A percentile compares a stretch with the other conserved stretches of the same genome.
Evolutionary conservation across 140 eudicot species (phyloP).

Genomic region (Stevia rebaudiana): DNA sequence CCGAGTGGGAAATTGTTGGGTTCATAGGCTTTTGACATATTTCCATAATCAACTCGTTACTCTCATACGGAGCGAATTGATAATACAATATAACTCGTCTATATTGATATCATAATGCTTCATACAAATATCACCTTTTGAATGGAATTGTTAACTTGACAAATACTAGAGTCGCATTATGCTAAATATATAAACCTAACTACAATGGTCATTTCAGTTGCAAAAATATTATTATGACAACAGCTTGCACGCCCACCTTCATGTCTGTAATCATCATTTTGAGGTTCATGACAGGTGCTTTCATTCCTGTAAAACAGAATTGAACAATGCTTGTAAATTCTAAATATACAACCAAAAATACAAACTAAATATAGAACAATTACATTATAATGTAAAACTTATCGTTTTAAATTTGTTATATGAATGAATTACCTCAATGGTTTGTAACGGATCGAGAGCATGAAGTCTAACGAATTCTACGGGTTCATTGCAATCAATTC

Average conservation of each 20-base stretch:
- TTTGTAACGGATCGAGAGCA: constrained; percentile 11
- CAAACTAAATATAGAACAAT: background rate
- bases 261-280: background rate
- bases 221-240: background rate
- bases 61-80: too few species aligned
- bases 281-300: background rate
- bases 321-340: too few species aligned
- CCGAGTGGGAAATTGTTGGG: too few species aligned
- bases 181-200: background rate
- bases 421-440: constrained; percentile 18
- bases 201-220: background rate
- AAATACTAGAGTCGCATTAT: background rate
- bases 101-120: background rate
- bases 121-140: background rate
- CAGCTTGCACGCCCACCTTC: constrained; percentile 2
- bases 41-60: too few species aligned
- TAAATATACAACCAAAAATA: background rate
- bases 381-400: background rate
- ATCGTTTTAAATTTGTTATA: background rate
- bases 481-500: constrained; percentile 62
- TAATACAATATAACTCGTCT: background rate
- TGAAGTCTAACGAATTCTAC: constrained; percentile 16
- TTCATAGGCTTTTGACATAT: too few species aligned
- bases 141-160: background rate
- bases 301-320: constrained; percentile 23